Conservation (phyloP, 805 yeast species). For the Debaryomyces castellii region DNA sequence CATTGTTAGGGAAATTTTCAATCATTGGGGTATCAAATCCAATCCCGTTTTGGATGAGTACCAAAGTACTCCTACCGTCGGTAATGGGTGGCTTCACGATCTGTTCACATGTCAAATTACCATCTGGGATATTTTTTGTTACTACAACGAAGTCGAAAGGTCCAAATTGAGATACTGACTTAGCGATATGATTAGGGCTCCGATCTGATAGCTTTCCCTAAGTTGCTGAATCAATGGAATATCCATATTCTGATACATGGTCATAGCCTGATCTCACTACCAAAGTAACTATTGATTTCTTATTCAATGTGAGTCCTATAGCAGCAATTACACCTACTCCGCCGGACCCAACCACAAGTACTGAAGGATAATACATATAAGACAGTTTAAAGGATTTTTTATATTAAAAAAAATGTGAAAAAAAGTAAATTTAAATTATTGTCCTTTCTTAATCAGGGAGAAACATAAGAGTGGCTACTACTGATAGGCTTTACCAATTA, state of each 20-base stretch:
- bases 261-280: constrained; percentile 33
- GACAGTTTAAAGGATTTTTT: background rate
- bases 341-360: constrained; percentile 34
- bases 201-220: constrained; percentile 17
- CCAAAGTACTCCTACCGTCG: constrained; percentile 15
- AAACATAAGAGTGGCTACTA: no score
- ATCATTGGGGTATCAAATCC: constrained; percentile 23
- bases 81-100: constrained; percentile 14
- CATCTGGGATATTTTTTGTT: constrained; percentile 32
- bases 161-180: constrained; percentile 14
- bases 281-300: constrained; percentile 27
- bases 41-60: constrained; percentile 31
- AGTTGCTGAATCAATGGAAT: constrained; percentile 27
- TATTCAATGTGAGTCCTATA: constrained; percentile 23
- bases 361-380: constrained; percentile 8
- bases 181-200: constrained; percentile 23
- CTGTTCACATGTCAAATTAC: constrained; percentile 18
- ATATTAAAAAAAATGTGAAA: background rate
- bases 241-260: constrained; percentile 25
- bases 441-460: no score
- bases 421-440: background rate
- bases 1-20: constrained; percentile 20
- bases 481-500: no score
- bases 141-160: constrained; percentile 32
- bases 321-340: constrained; percentile 38